Evolutionary conservation across 106 monocot species (phyloP).

Genomic region (Posidonia australis): DNA sequence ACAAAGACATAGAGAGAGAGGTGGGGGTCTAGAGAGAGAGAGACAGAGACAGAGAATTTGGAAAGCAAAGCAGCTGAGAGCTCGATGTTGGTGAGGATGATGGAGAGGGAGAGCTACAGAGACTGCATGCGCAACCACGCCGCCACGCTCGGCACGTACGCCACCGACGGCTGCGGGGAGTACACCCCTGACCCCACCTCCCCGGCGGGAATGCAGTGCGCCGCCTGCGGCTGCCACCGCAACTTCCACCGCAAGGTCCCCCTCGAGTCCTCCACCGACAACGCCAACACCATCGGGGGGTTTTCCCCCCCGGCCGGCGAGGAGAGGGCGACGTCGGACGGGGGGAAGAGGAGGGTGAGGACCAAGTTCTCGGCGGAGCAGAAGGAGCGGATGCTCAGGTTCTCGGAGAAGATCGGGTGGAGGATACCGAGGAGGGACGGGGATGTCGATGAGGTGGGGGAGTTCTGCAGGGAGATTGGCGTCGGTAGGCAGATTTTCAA

Average conservation of each 20-base stretch:
- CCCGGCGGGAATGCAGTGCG: slow-evolving; percentile 19
- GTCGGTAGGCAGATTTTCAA: slow-evolving; percentile 34
- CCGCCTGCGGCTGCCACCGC: slow-evolving; percentile 65
- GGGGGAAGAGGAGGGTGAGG: slow-evolving; percentile 23
- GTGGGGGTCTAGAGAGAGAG: background rate
- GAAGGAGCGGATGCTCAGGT: slow-evolving; percentile 39
- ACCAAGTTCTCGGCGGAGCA: slow-evolving; percentile 49
- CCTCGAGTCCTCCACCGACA: slow-evolving; percentile 31
- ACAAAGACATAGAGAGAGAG: background rate
- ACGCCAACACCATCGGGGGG: slow-evolving; percentile 8
- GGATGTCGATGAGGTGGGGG: slow-evolving; percentile 10
- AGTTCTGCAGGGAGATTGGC: slow-evolving; percentile 45
- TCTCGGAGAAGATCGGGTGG: slow-evolving; percentile 37
- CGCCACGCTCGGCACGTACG: slow-evolving; percentile 42
- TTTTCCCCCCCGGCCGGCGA: background rate
- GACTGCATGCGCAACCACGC: slow-evolving; percentile 66
- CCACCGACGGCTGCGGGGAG: slow-evolving; percentile 51
- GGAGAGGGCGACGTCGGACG: background rate
- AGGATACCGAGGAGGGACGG: slow-evolving; percentile 28
- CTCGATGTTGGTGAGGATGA: background rate
- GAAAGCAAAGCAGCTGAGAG: too few relatives aligned
- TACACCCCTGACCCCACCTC: slow-evolving; percentile 28
- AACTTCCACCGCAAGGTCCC: slow-evolving; percentile 49
- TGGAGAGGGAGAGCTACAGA: slow-evolving; percentile 11
- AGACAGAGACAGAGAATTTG: too few relatives aligned